These are phyloP conservation scores for Cyclospora cayetanensis DNA, from an alignment of 169 alveolate species.

Conservation along the genomic window DNA sequence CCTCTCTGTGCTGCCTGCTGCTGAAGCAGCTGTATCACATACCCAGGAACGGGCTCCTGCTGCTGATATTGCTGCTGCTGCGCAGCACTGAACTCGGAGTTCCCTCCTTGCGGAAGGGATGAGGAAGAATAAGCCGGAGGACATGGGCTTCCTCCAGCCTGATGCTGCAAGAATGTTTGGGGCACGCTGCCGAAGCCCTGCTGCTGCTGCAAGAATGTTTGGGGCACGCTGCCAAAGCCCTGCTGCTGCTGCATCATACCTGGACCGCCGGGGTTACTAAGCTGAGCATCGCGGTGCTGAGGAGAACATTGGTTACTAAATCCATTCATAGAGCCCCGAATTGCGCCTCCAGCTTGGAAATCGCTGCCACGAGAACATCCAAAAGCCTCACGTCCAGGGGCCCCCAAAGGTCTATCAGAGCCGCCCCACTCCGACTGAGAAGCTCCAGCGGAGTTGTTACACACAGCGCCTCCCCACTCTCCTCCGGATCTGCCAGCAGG, in stretches of 20 bases:
- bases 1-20: constrained; percentile 56
- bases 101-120: not conserved
- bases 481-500: too few relatives aligned
- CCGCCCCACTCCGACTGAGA: too few relatives aligned
- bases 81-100: not conserved
- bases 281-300: not conserved
- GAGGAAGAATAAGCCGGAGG: too few relatives aligned
- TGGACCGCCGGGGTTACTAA: not conserved
- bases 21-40: constrained; percentile 54
- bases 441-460: too few relatives aligned
- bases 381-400: not conserved
- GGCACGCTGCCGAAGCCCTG: not conserved
- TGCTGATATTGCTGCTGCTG: constrained; percentile 40
- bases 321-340: too few relatives aligned
- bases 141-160: not conserved
- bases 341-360: not conserved
- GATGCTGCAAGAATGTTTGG: not conserved
- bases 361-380: not conserved
- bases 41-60: not conserved
- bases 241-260: constrained; percentile 34
- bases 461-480: too few relatives aligned
- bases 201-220: not conserved
- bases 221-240: not conserved
- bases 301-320: too few relatives aligned
- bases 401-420: not conserved